Percentiles rank a stretch among this genome's conserved stretches.
Conservation (phyloP, 768 basidiomycete species). For the Boletus subcaerulescens region DNA sequence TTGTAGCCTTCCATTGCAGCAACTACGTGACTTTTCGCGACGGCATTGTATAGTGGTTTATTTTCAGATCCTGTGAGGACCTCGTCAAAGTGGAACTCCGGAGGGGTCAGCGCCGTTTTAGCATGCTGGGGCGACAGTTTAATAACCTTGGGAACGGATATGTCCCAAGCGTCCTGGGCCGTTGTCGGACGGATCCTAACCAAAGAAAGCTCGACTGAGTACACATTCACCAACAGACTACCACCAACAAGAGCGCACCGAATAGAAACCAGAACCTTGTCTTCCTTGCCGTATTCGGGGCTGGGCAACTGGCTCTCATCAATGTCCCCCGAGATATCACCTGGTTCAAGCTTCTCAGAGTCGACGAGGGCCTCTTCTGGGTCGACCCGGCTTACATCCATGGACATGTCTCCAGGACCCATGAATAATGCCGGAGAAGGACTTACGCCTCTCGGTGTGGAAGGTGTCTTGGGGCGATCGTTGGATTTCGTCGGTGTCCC, state of each 20-base stretch:
- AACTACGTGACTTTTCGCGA: conserved; percentile 74
- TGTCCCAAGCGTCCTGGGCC: conserved; percentile 53
- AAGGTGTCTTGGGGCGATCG: conserved; percentile 52
- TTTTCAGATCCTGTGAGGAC: conserved; percentile 77
- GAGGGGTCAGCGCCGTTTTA: conserved; percentile 38
- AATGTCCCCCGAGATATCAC: conserved; percentile 66
- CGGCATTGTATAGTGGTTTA: conserved; percentile 73
- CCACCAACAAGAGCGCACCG: conserved; percentile 42
- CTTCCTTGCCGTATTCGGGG: conserved; percentile 63
- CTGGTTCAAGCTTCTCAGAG: conserved; percentile 64
- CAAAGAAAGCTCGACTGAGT: conserved; percentile 1
- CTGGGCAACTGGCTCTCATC: conserved; percentile 52
- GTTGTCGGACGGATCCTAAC: conserved; percentile 62
- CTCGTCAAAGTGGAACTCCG: conserved; percentile 68
- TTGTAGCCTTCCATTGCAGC: conserved; percentile 98
- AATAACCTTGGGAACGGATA: conserved; percentile 45
- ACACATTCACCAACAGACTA: neutral
- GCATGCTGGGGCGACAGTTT: conserved; percentile 59
- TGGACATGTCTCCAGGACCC: conserved; percentile 51
- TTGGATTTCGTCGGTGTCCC: conserved; percentile 49
- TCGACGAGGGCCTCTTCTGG: conserved; percentile 77
- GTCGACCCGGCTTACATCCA: conserved; percentile 74
- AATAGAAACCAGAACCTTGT: conserved; percentile 85
- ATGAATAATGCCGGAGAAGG: conserved; percentile 40
- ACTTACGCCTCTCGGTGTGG: conserved; percentile 51